phyloP scores from a whole-genome alignment of 495 filamentous ascomycete species.

The Hypoxylon rickii region DNA sequence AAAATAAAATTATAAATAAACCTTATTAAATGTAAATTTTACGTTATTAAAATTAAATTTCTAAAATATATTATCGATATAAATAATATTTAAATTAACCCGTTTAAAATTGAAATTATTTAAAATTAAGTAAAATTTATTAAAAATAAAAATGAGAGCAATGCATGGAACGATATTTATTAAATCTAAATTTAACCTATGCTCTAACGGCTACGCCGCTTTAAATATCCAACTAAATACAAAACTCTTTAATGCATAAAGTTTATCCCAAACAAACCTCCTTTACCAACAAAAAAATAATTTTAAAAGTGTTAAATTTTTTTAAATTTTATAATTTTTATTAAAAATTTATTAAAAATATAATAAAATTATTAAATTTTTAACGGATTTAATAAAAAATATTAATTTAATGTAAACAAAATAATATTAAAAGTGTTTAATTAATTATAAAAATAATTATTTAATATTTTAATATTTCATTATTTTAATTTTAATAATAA shows the following conservation, averaged over 20 bases:
- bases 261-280: no score
- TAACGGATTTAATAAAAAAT: not conserved
- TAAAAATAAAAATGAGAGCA: no score
- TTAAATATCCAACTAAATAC: no score
- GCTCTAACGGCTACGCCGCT: no score
- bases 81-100: not conserved
- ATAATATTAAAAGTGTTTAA: no score
- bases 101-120: not conserved
- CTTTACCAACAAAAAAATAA: not conserved
- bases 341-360: not conserved
- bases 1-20: not conserved
- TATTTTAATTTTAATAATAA: no score
- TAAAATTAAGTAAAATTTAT: not conserved
- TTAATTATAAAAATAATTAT: no score
- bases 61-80: not conserved
- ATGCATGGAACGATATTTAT: no score
- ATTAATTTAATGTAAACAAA: no score
- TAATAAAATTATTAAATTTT: not conserved
- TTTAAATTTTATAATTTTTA: not conserved
- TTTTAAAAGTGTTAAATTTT: not conserved
- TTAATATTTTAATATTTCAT: no score
- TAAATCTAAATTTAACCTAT: no score
- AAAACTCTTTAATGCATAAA: no score
- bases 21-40: not conserved
- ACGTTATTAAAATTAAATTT: not conserved